Evolutionary conservation across 106 monocot genomes (phyloP), one percentile per base, ranked within the genome.

Genomic region (Dioscorea alata): DNA sequence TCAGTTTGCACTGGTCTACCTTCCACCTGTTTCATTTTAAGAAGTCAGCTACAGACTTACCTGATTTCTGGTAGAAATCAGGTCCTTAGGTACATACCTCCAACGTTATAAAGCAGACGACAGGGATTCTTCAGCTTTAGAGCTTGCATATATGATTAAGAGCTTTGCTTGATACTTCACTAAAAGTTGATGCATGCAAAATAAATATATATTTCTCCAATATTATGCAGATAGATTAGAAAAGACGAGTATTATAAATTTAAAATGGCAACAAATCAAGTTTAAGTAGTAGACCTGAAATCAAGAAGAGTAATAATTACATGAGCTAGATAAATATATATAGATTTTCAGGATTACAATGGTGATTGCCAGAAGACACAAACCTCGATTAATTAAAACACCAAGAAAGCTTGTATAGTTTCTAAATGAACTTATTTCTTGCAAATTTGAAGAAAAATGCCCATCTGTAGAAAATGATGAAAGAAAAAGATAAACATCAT

Each of bases 141-240:
- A 90, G 85, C 99, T 99, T 16, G 87, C 72, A 77, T 93, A 99
- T 69, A 93, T 87, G 67, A 87, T 68, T 64, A 59, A 71, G 28
- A 92, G 97, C 33, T 82, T 99, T 20, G 90, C 89, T 72, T 99
- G 92, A 87, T 90, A 99, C 65, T 99, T 99, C 28, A 99, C 96
- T 97, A 78, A 65, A 78, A 53, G 71, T 65, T 34, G 19, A 72
- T 48, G 12, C 35, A 69, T 63, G 49, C 57, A 56, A 42, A 71
- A 69, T 24, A 70, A 80, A 62, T 32, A 6, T 62, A 62, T 32
- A 33, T 62, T 16, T 18, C 13, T 12, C 18, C 25, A 62, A 31
- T 12, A 62, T 2, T 0, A 12, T 4, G 12, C 28, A 19, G 24
- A 64, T 42, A 59, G 9, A 76, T 50, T 9, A 59, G 12, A 59